A percentile compares a stretch with the other conserved stretches of the same genome.
Evolutionary conservation across 768 basidiomycete species (phyloP).

Genomic region (Tylopilus subfusipes): DNA sequence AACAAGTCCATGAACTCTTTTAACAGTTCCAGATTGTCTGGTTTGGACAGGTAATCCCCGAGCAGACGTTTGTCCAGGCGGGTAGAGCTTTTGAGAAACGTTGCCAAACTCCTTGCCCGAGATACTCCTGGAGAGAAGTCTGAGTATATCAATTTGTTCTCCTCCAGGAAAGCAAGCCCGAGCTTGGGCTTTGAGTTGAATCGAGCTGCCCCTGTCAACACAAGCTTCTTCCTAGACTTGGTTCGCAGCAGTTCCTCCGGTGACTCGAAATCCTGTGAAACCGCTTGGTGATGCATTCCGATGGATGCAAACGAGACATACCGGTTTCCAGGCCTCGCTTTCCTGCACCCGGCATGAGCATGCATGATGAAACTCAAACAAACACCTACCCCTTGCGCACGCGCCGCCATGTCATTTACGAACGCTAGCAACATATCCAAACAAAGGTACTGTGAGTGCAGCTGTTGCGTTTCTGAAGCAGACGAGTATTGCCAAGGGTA

Average conservation of each 20-base stretch:
- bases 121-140: slow-evolving; percentile 56
- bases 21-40: slow-evolving; percentile 80
- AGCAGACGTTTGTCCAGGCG: slow-evolving; percentile 89
- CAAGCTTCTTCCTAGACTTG: slow-evolving; percentile 84
- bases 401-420: slow-evolving; percentile 81
- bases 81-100: slow-evolving; percentile 79
- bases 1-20: slow-evolving; percentile 86
- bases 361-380: slow-evolving; percentile 3
- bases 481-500: slow-evolving; percentile 65
- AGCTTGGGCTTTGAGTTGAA: slow-evolving; percentile 94
- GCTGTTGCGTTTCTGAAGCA: slow-evolving; percentile 58
- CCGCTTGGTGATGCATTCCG: neutral
- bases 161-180: slow-evolving; percentile 87
- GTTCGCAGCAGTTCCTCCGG: slow-evolving; percentile 56
- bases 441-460: slow-evolving; percentile 81
- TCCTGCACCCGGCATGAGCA: slow-evolving; percentile 30
- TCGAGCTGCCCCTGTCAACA: slow-evolving; percentile 75
- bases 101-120: slow-evolving; percentile 68
- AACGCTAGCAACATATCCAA: slow-evolving; percentile 84
- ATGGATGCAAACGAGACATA: slow-evolving; percentile 32
- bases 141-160: slow-evolving; percentile 82
- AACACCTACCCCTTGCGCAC: slow-evolving; percentile 47
- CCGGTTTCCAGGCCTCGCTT: slow-evolving; percentile 59
- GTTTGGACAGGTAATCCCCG: slow-evolving; percentile 89
- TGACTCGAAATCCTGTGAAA: slow-evolving; percentile 48